Percentiles rank a stretch among this genome's conserved stretches.
Conservation (phyloP, 2,329 filamentous ascomycete species). For the Nannizzia gypsea region DNA sequence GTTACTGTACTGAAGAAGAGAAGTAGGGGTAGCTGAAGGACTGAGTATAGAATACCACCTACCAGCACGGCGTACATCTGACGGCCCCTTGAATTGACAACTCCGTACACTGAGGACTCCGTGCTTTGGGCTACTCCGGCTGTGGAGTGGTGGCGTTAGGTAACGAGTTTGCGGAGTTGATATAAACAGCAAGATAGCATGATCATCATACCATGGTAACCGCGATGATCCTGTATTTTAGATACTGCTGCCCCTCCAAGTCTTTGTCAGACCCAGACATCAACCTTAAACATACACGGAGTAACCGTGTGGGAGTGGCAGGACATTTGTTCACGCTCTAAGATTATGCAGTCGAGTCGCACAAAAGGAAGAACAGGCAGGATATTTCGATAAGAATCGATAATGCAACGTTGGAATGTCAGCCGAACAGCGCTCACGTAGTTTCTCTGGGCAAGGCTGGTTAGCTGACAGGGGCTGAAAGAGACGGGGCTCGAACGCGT, state of each 20-base stretch:
- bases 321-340: neutral
- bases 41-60: too few species aligned
- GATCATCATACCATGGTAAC: neutral
- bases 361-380: neutral
- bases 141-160: neutral
- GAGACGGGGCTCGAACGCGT: neutral
- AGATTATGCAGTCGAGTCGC: neutral
- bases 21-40: too few species aligned
- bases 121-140: neutral
- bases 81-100: too few species aligned
- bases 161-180: neutral
- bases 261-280: neutral
- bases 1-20: too few species aligned
- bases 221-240: neutral
- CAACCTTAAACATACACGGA: neutral
- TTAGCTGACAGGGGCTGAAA: neutral
- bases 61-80: too few species aligned
- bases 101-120: too few species aligned
- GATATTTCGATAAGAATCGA: neutral
- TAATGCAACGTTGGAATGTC: neutral
- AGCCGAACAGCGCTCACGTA: neutral
- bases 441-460: neutral
- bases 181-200: neutral
- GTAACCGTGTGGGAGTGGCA: neutral
- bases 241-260: neutral